Percentiles rank a stretch among this genome's conserved stretches.
Conservation (phyloP, 2,329 filamentous ascomycete genomes). For the Blumeriella jaapii region DNA sequence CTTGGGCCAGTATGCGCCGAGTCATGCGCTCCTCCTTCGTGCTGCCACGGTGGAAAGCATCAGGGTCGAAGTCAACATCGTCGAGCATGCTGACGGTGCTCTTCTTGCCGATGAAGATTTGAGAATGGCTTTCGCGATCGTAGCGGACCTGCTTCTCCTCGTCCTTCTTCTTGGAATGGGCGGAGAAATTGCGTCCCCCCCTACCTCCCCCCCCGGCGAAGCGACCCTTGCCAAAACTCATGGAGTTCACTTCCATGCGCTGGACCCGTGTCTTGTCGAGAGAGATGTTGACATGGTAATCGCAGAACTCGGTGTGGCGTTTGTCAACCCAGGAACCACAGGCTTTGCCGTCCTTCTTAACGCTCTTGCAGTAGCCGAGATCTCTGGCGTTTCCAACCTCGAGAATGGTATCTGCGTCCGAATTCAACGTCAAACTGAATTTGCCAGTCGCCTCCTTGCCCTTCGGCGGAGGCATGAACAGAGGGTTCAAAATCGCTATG, state of each 20-base stretch:
- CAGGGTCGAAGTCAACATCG: conserved; percentile 46
- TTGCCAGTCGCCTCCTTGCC: conserved; percentile 65
- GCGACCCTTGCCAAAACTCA: conserved; percentile 35
- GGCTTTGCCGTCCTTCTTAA: conserved; percentile 71
- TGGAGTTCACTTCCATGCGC: conserved; percentile 70
- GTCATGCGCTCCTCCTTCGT: conserved; percentile 56
- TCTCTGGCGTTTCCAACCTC: conserved; percentile 81
- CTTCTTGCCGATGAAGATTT: conserved; percentile 40
- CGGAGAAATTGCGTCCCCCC: conserved; percentile 17
- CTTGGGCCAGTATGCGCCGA: conserved; percentile 50
- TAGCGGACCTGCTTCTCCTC: conserved; percentile 32
- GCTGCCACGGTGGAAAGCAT: conserved; percentile 38
- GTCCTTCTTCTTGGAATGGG: conserved; percentile 21
- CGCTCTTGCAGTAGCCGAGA: conserved; percentile 74
- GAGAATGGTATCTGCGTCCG: conserved; percentile 76
- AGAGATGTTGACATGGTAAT: conserved; percentile 80
- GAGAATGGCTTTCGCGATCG: conserved; percentile 46
- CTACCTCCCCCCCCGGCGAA: conserved; percentile 26
- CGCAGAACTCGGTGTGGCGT: conserved; percentile 80
- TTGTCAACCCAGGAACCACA: conserved; percentile 82
- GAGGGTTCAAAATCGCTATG: conserved; percentile 83
- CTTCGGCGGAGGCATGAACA: conserved; percentile 75
- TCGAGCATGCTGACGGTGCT: conserved; percentile 55
- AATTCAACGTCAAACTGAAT: conserved; percentile 78
- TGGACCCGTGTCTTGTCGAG: conserved; percentile 56